Percentiles rank a stretch among this genome's conserved stretches.
These are phyloP conservation scores for Lactarius tabidus DNA, from an alignment of 768 basidiomycete species.

Conservation along the genomic window DNA sequence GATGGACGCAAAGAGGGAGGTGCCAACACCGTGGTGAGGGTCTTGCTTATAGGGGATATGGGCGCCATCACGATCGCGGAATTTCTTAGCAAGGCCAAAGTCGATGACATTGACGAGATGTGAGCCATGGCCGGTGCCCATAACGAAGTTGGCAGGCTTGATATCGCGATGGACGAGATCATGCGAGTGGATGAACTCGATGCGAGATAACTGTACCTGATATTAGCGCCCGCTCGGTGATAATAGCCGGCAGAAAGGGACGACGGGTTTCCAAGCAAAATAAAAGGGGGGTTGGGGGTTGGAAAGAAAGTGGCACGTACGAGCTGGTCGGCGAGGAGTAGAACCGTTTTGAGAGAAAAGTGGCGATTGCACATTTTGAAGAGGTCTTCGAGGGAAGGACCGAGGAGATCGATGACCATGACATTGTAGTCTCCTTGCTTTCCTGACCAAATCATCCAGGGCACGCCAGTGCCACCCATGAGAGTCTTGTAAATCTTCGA, in stretches of 20 bases:
- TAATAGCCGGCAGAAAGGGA: not conserved
- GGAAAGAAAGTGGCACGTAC: slow-evolving; percentile 43
- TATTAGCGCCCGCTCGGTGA: slow-evolving; percentile 13
- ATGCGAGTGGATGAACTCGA: slow-evolving; percentile 95
- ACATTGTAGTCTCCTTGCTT: slow-evolving; percentile 94
- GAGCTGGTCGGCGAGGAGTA: slow-evolving; percentile 91
- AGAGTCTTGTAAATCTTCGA: slow-evolving; percentile 90
- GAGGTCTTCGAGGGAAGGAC: slow-evolving; percentile 82
- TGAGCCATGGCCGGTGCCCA: slow-evolving; percentile 71
- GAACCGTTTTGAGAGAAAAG: slow-evolving; percentile 91
- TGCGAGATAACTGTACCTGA: slow-evolving; percentile 71
- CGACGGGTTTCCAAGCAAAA: slow-evolving; percentile 7
- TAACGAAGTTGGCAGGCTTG: slow-evolving; percentile 98
- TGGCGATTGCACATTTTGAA: slow-evolving; percentile 89
- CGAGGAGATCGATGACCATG: slow-evolving; percentile 95
- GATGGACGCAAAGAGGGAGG: slow-evolving; percentile 69
- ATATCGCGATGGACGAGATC: slow-evolving; percentile 96
- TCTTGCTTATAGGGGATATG: slow-evolving; percentile 74
- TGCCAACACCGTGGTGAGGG: slow-evolving; percentile 75
- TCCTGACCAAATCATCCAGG: slow-evolving; percentile 90
- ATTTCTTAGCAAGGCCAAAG: slow-evolving; percentile 81
- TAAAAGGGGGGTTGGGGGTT: not conserved
- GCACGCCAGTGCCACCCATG: slow-evolving; percentile 84
- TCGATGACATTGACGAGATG: slow-evolving; percentile 89
- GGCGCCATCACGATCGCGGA: slow-evolving; percentile 58